Evolutionary conservation across 805 yeast genomes (phyloP).

Genomic region (Tetrapisispora namnaoensis): DNA sequence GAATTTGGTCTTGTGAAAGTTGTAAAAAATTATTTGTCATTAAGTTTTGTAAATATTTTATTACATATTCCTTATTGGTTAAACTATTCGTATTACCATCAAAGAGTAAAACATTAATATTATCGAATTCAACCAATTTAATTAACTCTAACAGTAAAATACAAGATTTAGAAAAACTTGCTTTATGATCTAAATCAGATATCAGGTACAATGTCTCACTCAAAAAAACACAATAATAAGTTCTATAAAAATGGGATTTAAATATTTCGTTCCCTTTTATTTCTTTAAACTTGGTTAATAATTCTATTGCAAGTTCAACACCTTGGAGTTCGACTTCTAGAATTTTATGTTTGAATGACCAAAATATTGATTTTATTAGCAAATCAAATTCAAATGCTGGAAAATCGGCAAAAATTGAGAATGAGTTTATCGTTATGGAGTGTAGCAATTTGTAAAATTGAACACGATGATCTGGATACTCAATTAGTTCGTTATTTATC

Average conservation of each 20-base stretch:
- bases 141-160: slow-evolving; percentile 70
- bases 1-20: slow-evolving; percentile 66
- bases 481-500: slow-evolving; percentile 87
- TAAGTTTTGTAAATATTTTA: slow-evolving; percentile 65
- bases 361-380: slow-evolving; percentile 79
- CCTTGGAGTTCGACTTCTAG: slow-evolving; percentile 89
- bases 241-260: slow-evolving; percentile 71
- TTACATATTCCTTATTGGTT: slow-evolving; percentile 61
- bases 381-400: slow-evolving; percentile 81
- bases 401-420: slow-evolving; percentile 68
- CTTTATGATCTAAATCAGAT: slow-evolving; percentile 90
- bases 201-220: slow-evolving; percentile 82
- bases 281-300: slow-evolving; percentile 68
- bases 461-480: slow-evolving; percentile 90
- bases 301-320: slow-evolving; percentile 63
- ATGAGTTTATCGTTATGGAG: slow-evolving; percentile 38
- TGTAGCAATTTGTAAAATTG: slow-evolving; percentile 31
- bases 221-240: slow-evolving; percentile 72
- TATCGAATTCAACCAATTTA: slow-evolving; percentile 60
- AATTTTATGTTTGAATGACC: slow-evolving; percentile 95
- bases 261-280: slow-evolving; percentile 47
- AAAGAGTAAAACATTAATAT: slow-evolving; percentile 58
- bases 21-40: slow-evolving; percentile 78
- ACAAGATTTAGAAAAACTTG: slow-evolving; percentile 80
- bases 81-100: slow-evolving; percentile 62